A percentile compares a stretch with the other conserved stretches of the same genome.
These are phyloP conservation scores for Grosmannia clavigera DNA, from an alignment of 2,329 filamentous ascomycete genomes.

Conservation along the genomic window DNA sequence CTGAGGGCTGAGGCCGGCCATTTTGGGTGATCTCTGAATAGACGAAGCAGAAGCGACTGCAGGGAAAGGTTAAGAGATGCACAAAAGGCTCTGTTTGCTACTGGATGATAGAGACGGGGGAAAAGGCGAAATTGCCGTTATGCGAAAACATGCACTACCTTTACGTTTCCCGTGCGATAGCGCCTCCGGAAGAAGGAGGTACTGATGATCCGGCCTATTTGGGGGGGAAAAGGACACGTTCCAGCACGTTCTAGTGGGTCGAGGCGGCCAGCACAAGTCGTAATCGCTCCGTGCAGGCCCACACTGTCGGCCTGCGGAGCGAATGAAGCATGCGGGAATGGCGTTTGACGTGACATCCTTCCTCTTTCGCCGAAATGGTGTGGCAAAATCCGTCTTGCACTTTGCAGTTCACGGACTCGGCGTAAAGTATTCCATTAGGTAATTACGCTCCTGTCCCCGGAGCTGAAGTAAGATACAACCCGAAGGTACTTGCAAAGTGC, in stretches of 20 bases:
- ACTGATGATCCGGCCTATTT: background rate
- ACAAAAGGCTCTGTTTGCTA: background rate
- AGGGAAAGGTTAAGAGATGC: background rate
- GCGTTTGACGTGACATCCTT: background rate
- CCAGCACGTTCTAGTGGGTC: conserved; percentile 1
- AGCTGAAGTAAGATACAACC: too few relatives aligned
- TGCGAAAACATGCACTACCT: background rate
- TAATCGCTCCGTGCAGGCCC: background rate
- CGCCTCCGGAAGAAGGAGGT: background rate
- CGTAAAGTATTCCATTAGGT: background rate
- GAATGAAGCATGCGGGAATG: background rate
- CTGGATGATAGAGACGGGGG: background rate
- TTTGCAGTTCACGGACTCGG: too few relatives aligned
- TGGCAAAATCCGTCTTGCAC: background rate
- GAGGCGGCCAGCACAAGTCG: background rate
- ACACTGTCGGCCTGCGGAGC: background rate
- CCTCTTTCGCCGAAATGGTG: background rate
- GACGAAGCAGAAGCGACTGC: background rate
- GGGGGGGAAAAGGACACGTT: conserved; percentile 10
- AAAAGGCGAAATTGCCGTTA: background rate
- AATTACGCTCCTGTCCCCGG: background rate
- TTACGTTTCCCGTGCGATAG: background rate
- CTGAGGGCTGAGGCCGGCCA: conserved; percentile 51
- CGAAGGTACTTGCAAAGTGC: too few relatives aligned
- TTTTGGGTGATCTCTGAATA: conserved; percentile 24